Base-by-base conservation (phyloP, 176 grass and related monocot genomes). In the Cenchrus americanus region DNA sequence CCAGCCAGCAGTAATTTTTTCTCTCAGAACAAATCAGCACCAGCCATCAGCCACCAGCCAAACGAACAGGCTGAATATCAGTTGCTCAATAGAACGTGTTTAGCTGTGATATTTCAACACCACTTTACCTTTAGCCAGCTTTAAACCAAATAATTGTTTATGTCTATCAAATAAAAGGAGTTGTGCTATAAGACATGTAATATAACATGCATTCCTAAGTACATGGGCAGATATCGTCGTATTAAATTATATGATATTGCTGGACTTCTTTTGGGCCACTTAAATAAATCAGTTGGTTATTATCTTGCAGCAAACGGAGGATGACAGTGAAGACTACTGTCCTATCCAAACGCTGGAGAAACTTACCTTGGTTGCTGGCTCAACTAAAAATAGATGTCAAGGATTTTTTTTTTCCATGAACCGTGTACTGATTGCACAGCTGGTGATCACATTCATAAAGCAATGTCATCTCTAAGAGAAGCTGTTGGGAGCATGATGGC, bases 321-420 rank as follows among this genome's bases (percentile, higher is more conserved):
- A 50, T 49, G 42, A 64, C 42, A 48, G 18, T 50, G 43, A 78
- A 22, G 59, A 2, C 76, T 32, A 49, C 59, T 78, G 42, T 32
- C 15, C 42, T 78, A 32, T 32, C 76, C 14, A 78, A 44, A 48
- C 14, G 43, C 5, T 78, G 76, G 76, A 32, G 10, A 64, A 61
- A 64, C 42, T 60, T 78, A 5, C 42, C 42, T 46, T 78, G 76
- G 76, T 64, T 63, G 8, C 59, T 78, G 1, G 27, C 59, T 18
- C 42, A 49, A 78, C 23, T 48, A 22, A 63, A 18, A 22, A 78
- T 64, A 47, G 42, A 78, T 63, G 21, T 78, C 7, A 64, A 18
- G 23, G 58, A 48, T 59, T 78, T 78, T 30, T 59, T 78, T 78
- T 30, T 0, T 63, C 47, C 76, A 49, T 78, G 59, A 63, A 49